Base-by-base conservation (phyloP, 2,329 filamentous ascomycete species). In the Chalara sp. region DNA sequence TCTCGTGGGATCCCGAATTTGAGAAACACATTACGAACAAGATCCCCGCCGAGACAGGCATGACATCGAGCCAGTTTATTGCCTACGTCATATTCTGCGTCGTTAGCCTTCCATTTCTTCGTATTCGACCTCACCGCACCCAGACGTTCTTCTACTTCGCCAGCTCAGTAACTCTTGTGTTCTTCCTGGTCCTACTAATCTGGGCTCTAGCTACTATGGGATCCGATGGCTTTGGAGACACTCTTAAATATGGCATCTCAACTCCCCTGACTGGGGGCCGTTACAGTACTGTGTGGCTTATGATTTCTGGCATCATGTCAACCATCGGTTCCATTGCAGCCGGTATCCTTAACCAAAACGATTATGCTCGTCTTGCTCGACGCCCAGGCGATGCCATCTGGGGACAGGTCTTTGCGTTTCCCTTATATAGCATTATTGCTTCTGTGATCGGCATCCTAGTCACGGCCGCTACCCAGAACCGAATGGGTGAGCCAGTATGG, bases 361-460 rank as follows among this genome's bases (percentile, higher is more conserved):
- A 75, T 55, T 70, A 74, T 54, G 69, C 70, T 7, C 62, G 72
- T 37, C 75, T 68, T 65, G 63, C 61, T 47, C 65, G 62, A 51
- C 70, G 63, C 7, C 65, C 62, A 50, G 63, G 57, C 5, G 70
- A 65, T 10, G 66, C 71, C 11, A 66, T 71, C 56, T 73, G 67
- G 65, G 67, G 67, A 3, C 72, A 74, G 56, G 53, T 72, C 33
- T 52, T 73, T 49, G 65, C 66, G 10, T 68, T 72, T 35, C 70
- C 71, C 0, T 59, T 74, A 30, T 64, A 65, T 13, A 67, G 72
- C 6, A 72, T 71, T 3, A 54, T 72, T 8, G 68, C 68, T 3
- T 69, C 70, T 7, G 63, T 63, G 46, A 61, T 74, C 5, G 72
- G 72, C n/a, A 74, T 75, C 52, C 59, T 73, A 12, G 63, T 68